phyloP scores from a whole-genome alignment of 495 filamentous ascomycete genomes.

The Trichoderma reesei region DNA sequence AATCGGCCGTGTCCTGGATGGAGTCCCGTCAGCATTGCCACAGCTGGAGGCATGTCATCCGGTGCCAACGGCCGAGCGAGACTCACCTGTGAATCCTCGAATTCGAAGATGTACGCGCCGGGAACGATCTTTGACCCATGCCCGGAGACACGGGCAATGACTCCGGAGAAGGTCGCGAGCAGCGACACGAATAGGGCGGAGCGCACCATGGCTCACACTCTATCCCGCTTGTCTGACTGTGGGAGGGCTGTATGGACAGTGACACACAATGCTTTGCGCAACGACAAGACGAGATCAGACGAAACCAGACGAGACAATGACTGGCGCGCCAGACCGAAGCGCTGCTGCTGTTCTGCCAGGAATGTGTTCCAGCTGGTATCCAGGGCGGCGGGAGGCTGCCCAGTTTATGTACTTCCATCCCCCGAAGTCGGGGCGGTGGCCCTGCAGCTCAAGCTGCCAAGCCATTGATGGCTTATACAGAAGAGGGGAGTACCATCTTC shows the following conservation, averaged over 20 bases:
- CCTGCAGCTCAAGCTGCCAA: neutral
- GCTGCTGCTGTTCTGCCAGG: neutral
- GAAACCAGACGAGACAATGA: neutral
- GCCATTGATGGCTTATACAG: neutral
- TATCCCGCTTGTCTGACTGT: neutral
- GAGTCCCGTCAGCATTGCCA: neutral
- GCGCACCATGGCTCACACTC: neutral
- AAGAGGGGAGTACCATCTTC: neutral
- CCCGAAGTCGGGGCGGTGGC: neutral
- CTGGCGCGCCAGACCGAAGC: neutral
- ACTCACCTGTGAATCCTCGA: conserved; percentile 11
- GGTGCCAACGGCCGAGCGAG: neutral
- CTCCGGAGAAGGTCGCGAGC: neutral
- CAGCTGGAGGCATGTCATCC: no score
- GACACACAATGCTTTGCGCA: neutral
- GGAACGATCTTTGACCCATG: conserved; percentile 8
- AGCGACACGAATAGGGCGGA: neutral
- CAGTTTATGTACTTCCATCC: neutral
- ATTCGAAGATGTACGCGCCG: conserved; percentile 12
- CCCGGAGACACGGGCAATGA: neutral
- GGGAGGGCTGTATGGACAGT: neutral
- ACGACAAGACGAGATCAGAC: neutral
- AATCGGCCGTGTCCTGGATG: conserved; percentile 28
- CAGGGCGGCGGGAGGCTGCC: neutral
- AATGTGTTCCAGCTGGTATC: no score